Percentiles rank a stretch among this genome's conserved stretches.
Conservation (phyloP, 176 grass and related monocot genomes). For the Oryza longistaminata region DNA sequence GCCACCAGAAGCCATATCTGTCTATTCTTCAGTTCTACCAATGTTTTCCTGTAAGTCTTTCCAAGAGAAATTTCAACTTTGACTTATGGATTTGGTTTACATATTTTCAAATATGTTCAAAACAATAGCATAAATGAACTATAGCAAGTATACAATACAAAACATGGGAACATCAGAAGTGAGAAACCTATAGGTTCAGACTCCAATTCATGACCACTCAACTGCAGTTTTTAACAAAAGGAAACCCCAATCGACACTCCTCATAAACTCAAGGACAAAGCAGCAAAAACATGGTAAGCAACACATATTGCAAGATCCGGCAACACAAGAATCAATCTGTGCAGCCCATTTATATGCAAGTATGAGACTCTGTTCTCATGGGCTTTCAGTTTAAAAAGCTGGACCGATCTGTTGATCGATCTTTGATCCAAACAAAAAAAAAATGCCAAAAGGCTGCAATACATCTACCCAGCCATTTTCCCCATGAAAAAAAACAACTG, state of each 20-base stretch:
- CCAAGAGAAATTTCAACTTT: background rate
- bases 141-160: background rate
- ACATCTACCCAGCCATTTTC: background rate
- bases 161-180: background rate
- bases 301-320: background rate
- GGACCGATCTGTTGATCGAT: too few species aligned
- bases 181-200: background rate
- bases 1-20: constrained; percentile 46
- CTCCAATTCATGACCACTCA: background rate
- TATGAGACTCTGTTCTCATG: background rate
- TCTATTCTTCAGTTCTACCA: background rate
- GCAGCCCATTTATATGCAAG: background rate
- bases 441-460: background rate
- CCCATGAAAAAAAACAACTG: background rate
- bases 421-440: too few species aligned
- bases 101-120: background rate
- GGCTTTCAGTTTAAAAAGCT: too few species aligned
- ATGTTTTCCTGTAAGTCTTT: constrained; percentile 10
- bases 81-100: background rate
- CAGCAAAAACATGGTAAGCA: background rate
- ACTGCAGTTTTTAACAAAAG: background rate
- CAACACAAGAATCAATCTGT: background rate
- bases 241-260: background rate
- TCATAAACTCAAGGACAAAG: background rate
- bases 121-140: background rate